Conservation (phyloP, 495 filamentous ascomycete species). For the Talaromyces wortmannii region DNA sequence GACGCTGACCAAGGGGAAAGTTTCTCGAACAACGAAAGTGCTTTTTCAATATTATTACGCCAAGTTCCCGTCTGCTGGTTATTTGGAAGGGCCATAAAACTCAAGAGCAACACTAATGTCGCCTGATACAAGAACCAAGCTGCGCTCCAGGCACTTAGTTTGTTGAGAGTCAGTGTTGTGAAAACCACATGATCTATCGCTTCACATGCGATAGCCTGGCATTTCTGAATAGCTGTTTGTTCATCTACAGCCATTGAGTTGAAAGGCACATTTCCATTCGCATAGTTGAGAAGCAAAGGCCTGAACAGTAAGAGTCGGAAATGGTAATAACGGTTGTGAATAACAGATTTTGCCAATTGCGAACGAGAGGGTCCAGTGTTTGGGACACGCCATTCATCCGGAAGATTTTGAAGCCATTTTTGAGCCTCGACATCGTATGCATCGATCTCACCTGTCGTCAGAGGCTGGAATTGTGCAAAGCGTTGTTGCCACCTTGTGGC, state of each 20-base stretch:
- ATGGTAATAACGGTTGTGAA: constrained; percentile 80
- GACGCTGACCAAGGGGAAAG: background rate
- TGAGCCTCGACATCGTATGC: constrained; percentile 60
- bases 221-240: constrained; percentile 59
- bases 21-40: background rate
- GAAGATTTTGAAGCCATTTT: constrained; percentile 65
- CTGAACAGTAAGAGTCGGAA: constrained; percentile 72
- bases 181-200: constrained; percentile 64
- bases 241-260: constrained; percentile 55
- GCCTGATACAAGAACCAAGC: constrained; percentile 81
- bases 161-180: constrained; percentile 54
- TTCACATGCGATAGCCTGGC: constrained; percentile 60
- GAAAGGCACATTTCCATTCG: constrained; percentile 55
- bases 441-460: constrained; percentile 46
- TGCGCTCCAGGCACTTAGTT: constrained; percentile 74
- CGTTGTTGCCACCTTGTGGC: constrained; percentile 58
- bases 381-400: constrained; percentile 59
- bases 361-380: constrained; percentile 65
- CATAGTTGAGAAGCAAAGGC: constrained; percentile 64
- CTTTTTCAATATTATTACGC: background rate
- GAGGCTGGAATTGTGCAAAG: constrained; percentile 51
- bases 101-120: constrained; percentile 67
- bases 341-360: constrained; percentile 62
- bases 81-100: constrained; percentile 22
- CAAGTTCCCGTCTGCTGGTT: background rate